Conservation (phyloP, 2,329 filamentous ascomycete species). For the Botrytis aclada region DNA sequence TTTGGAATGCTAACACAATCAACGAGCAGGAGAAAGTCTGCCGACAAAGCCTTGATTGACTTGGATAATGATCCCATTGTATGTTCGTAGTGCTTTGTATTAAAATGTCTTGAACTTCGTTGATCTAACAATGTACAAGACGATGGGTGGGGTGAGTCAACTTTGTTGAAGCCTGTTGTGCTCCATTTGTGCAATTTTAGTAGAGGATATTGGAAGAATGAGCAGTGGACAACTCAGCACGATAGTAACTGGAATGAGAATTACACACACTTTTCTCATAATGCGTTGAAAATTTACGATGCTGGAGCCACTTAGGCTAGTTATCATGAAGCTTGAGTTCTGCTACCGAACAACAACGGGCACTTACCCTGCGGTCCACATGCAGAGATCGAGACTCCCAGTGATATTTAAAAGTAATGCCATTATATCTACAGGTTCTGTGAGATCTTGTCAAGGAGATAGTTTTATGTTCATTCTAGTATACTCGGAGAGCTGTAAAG, state of each 20-base stretch:
- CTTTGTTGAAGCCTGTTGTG: neutral
- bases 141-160: neutral
- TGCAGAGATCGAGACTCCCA: rapidly evolving
- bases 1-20: neutral
- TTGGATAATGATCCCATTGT: neutral
- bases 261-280: neutral
- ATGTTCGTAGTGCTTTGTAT: neutral
- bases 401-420: neutral
- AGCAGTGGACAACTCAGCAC: neutral
- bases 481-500: neutral
- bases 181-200: neutral
- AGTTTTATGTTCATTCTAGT: neutral
- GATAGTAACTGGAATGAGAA: rapidly evolving
- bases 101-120: neutral
- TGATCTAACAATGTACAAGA: neutral
- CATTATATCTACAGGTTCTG: neutral
- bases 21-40: neutral
- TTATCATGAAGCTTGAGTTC: no score
- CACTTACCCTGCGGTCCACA: neutral
- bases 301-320: no score
- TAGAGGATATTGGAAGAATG: neutral
- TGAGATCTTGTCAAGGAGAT: rapidly evolving
- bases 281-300: neutral
- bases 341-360: neutral
- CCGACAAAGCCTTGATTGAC: neutral